A percentile compares a stretch with the other conserved stretches of the same genome.
Conservation (phyloP, 345 rosid genomes). For the Syzygium grande region DNA sequence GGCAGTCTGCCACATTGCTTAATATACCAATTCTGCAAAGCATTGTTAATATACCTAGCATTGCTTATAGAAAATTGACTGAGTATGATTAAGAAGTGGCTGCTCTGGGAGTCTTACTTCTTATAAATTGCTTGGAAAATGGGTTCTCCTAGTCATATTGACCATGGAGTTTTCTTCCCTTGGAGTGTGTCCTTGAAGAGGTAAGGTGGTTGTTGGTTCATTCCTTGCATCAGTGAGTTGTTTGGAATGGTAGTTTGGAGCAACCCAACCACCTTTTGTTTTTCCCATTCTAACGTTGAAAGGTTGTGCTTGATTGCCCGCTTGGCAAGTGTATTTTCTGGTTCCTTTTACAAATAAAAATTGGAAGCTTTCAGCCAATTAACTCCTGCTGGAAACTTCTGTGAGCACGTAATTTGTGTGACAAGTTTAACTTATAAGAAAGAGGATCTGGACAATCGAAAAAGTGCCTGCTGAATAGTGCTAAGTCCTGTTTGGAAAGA, state of each 20-base stretch:
- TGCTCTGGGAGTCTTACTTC: background rate
- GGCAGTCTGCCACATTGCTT: background rate
- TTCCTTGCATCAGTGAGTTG: background rate
- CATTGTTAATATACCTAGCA: background rate
- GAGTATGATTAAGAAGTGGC: background rate
- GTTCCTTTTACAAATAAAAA: background rate
- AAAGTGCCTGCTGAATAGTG: background rate
- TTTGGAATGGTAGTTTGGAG: background rate
- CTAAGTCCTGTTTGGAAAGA: background rate
- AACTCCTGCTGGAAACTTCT: background rate
- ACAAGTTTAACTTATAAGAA: background rate
- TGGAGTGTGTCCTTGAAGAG: background rate
- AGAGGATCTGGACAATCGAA: background rate
- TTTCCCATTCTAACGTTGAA: background rate
- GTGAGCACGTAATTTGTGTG: background rate
- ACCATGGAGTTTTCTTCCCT: background rate
- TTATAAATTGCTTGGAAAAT: background rate
- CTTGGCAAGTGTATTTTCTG: background rate
- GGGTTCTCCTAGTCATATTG: background rate
- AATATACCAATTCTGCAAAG: background rate
- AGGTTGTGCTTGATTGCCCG: background rate
- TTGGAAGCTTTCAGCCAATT: background rate
- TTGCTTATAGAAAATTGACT: background rate
- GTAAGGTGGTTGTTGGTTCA: background rate
- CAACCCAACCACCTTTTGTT: background rate